phyloP scores from a whole-genome alignment of 306 rosid species.

The Medicago arabica region DNA sequence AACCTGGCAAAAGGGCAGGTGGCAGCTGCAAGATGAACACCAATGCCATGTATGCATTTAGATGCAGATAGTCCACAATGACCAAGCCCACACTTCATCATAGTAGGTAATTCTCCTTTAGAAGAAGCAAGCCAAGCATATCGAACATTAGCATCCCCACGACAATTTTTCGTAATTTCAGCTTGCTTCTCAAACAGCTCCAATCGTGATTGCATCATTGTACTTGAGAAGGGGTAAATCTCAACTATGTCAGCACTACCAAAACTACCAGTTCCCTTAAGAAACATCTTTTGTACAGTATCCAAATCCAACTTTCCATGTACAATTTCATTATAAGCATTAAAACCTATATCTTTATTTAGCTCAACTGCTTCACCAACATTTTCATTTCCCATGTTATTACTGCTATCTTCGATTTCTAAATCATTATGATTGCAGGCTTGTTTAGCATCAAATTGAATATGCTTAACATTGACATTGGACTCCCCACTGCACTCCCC shows the following conservation, averaged over 20 bases:
- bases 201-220: conserved; percentile 55
- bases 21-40: conserved; percentile 74
- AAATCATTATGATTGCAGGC: conserved; percentile 51
- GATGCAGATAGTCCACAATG: conserved; percentile 58
- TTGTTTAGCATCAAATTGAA: conserved; percentile 52
- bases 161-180: conserved; percentile 62
- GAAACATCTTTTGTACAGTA: conserved; percentile 65
- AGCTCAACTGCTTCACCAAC: conserved; percentile 51
- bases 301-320: conserved; percentile 54
- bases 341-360: conserved; percentile 47
- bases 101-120: conserved; percentile 58
- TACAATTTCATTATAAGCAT: conserved; percentile 44
- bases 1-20: conserved; percentile 63
- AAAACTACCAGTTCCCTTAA: conserved; percentile 54
- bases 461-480: conserved; percentile 53
- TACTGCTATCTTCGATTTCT: conserved; percentile 70
- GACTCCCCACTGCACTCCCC: conserved; percentile 86
- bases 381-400: conserved; percentile 38
- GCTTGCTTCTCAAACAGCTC: conserved; percentile 84
- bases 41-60: conserved; percentile 62
- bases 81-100: conserved; percentile 73
- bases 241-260: conserved; percentile 56
- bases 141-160: conserved; percentile 72
- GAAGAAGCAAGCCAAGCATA: conserved; percentile 86
- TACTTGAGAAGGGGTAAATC: conserved; percentile 52